Conservation (phyloP, 2,329 filamentous ascomycete genomes). For the Calonectria hawksworthii region DNA sequence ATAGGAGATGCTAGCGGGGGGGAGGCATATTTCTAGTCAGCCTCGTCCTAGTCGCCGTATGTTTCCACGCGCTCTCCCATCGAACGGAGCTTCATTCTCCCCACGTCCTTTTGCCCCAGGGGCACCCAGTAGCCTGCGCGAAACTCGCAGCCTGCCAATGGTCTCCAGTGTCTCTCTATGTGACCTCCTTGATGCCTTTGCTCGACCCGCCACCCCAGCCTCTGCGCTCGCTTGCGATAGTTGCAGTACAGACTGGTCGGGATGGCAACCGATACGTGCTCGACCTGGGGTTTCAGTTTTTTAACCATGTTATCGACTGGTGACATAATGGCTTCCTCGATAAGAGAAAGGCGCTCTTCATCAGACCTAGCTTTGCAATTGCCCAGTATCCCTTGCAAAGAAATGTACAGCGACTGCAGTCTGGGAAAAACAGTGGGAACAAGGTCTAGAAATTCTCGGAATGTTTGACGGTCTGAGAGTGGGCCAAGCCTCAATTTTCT, state of each 20-base stretch:
- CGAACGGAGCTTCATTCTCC: not conserved
- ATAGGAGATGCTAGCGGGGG: not conserved
- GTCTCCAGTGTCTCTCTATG: slow-evolving; percentile 42
- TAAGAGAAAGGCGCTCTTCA: not conserved
- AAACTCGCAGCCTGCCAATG: slow-evolving; percentile 22
- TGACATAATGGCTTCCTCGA: slow-evolving; percentile 10
- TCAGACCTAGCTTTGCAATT: not conserved
- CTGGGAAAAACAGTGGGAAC: slow-evolving; percentile 33
- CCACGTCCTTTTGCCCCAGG: slow-evolving; percentile 39
- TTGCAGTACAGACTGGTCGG: slow-evolving; percentile 39
- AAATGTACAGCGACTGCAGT: slow-evolving; percentile 34
- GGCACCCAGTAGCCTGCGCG: slow-evolving; percentile 45
- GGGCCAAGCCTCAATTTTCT: not conserved
- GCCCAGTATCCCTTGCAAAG: slow-evolving; percentile 24
- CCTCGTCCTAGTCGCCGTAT: not conserved
- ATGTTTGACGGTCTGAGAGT: slow-evolving; percentile 22
- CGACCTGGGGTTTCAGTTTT: slow-evolving; percentile 29
- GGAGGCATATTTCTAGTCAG: not conserved
- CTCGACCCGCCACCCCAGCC: slow-evolving; percentile 27
- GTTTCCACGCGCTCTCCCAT: not conserved
- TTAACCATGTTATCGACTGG: slow-evolving; percentile 40
- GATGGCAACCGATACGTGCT: slow-evolving; percentile 39
- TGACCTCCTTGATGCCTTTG: slow-evolving; percentile 29
- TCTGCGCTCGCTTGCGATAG: slow-evolving; percentile 32
- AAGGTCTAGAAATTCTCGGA: slow-evolving; percentile 32